A percentile compares a stretch with the other conserved stretches of the same genome.
Conservation (phyloP, 176 grass and related monocot genomes). For the Carex littledalei region DNA sequence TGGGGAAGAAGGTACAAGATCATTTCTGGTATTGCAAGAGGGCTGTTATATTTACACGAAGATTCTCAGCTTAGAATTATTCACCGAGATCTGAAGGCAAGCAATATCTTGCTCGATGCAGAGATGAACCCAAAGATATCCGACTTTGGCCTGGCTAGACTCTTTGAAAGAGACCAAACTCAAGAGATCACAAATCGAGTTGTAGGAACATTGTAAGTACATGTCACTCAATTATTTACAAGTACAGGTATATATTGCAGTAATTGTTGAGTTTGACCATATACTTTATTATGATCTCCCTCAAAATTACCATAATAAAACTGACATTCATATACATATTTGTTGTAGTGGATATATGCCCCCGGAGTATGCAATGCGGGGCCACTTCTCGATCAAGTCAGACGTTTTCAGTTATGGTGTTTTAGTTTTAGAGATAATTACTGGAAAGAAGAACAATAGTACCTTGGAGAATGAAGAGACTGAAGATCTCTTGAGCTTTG, state of each 20-base stretch:
- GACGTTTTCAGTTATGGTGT: too few relatives aligned
- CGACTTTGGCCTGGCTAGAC: conserved; percentile 35
- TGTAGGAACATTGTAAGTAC: conserved; percentile 33
- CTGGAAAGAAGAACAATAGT: too few relatives aligned
- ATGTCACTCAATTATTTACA: neutral
- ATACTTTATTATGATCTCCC: neutral
- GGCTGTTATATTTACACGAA: conserved; percentile 33
- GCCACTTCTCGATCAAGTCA: too few relatives aligned
- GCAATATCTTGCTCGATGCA: conserved; percentile 35
- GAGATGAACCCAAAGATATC: conserved; percentile 39
- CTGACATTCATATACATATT: neutral
- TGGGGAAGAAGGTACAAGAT: conserved; percentile 36
- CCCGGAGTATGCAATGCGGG: too few relatives aligned
- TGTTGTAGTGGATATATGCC: too few relatives aligned
- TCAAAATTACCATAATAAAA: neutral
- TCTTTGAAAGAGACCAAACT: conserved; percentile 34
- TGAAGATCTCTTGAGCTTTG: too few relatives aligned
- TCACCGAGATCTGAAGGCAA: conserved; percentile 43
- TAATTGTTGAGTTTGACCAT: neutral
- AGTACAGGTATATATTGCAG: neutral
- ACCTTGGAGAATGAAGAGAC: too few relatives aligned
- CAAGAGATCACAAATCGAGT: conserved; percentile 30
- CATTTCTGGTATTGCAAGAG: conserved; percentile 30
- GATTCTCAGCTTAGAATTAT: conserved; percentile 38
- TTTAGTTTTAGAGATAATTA: too few relatives aligned